phyloP scores from a whole-genome alignment of 371 early-diverging fungal genomes.

The Mortierella sp. region DNA sequence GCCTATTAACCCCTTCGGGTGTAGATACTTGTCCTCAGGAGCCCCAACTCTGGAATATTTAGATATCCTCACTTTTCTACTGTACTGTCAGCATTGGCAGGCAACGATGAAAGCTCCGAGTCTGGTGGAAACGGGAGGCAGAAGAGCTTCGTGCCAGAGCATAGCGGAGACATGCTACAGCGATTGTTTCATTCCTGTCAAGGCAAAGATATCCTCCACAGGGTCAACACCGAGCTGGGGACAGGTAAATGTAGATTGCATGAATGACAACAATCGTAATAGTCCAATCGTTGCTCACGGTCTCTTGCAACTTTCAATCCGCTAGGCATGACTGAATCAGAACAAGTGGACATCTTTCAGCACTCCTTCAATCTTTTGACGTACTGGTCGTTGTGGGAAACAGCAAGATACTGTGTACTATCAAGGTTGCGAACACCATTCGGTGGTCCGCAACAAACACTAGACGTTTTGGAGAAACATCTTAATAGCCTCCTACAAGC shows the following conservation, averaged over 20 bases:
- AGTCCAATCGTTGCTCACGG: too few relatives aligned
- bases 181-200: conserved; percentile 63
- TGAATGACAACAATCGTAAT: too few relatives aligned
- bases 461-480: conserved; percentile 74
- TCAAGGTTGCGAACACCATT: conserved; percentile 80
- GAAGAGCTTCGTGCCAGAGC: not conserved
- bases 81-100: conserved; percentile 24
- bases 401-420: conserved; percentile 77
- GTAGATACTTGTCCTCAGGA: conserved; percentile 39
- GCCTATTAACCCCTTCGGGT: not conserved
- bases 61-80: conserved; percentile 44
- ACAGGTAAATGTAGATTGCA: conserved; percentile 31
- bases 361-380: conserved; percentile 58
- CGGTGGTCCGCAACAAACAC: conserved; percentile 81
- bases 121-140: not conserved
- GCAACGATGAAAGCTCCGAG: not conserved
- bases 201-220: conserved; percentile 28
- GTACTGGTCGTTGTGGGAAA: conserved; percentile 86
- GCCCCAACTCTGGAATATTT: conserved; percentile 48
- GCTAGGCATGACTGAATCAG: conserved; percentile 26
- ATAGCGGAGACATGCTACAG: conserved; percentile 56
- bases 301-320: not conserved
- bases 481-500: conserved; percentile 53
- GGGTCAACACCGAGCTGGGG: conserved; percentile 31
- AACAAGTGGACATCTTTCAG: conserved; percentile 28